Percentiles rank a stretch among this genome's conserved stretches.
Conservation (phyloP, 306 rosid genomes). For the Corylus americana region DNA sequence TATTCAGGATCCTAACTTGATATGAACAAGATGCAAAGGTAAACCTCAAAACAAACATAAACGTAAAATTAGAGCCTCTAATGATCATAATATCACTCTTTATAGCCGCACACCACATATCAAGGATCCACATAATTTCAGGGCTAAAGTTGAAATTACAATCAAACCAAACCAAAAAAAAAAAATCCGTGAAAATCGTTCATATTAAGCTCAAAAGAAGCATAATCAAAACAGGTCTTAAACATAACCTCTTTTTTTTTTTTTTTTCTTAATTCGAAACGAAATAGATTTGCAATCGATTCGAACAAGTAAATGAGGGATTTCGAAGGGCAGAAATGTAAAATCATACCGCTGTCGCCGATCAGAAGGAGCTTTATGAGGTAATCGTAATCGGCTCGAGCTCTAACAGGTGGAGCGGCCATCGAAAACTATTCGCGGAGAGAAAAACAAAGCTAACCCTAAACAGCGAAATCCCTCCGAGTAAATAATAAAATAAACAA, state of each 20-base stretch:
- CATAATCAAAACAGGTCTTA: neutral
- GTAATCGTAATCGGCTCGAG: slow-evolving; percentile 95
- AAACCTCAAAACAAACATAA: neutral
- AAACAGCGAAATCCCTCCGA: neutral
- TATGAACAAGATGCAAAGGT: neutral
- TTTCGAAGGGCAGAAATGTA: neutral
- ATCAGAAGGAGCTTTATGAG: slow-evolving; percentile 92
- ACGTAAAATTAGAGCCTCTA: neutral
- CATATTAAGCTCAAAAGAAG: neutral
- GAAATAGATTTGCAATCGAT: no score
- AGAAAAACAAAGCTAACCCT: slow-evolving; percentile 27
- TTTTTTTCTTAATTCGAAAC: neutral
- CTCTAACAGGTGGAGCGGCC: slow-evolving; percentile 93
- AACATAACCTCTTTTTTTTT: neutral
- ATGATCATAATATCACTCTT: neutral
- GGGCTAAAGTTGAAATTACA: neutral
- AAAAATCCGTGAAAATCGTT: neutral
- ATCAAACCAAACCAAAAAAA: neutral
- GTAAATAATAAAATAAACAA: slow-evolving; percentile 8
- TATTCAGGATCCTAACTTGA: slow-evolving; percentile 9
- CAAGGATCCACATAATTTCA: neutral
- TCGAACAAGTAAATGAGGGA: neutral
- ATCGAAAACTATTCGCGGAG: slow-evolving; percentile 31
- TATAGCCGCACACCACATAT: neutral
- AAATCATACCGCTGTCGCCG: slow-evolving; percentile 92